phyloP scores from a whole-genome alignment of 2,329 filamentous ascomycete species.

The Trichophaea hybrida region DNA sequence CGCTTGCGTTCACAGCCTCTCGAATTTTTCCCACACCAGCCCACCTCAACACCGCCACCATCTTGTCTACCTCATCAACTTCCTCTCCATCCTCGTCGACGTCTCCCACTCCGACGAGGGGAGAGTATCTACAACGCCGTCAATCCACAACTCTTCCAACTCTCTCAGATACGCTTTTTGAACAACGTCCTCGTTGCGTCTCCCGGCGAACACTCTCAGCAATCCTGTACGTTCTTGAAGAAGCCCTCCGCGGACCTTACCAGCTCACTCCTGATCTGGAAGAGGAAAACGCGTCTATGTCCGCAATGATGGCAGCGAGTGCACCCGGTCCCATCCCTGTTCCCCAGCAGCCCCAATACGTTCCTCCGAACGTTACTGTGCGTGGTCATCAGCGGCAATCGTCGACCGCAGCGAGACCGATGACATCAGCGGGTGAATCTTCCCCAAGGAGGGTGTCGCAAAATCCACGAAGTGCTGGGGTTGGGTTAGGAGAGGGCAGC shows the following conservation, averaged over 20 bases:
- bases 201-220: constrained; percentile 76
- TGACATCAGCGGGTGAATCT: not conserved
- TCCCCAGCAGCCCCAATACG: constrained; percentile 25
- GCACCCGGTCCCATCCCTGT: constrained; percentile 37
- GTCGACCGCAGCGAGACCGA: constrained; percentile 14
- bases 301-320: constrained; percentile 52
- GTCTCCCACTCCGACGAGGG: constrained; percentile 26
- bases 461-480: constrained; percentile 30
- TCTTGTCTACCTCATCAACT: constrained; percentile 23
- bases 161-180: constrained; percentile 14
- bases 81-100: constrained; percentile 24
- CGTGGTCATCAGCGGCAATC: constrained; percentile 29
- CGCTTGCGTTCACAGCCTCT: constrained; percentile 5
- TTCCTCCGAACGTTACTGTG: constrained; percentile 6
- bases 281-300: constrained; percentile 87
- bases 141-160: constrained; percentile 15
- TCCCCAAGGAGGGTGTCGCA: constrained; percentile 22
- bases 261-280: constrained; percentile 68
- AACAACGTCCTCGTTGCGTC: constrained; percentile 39
- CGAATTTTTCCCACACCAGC: constrained; percentile 1
- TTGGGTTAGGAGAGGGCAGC: not conserved
- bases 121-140: constrained; percentile 19
- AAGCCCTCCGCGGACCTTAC: constrained; percentile 69
- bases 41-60: constrained; percentile 19
- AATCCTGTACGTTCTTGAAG: constrained; percentile 83